Conservation (phyloP, 2,329 filamentous ascomycete species). For the Fusarium paranaense region DNA sequence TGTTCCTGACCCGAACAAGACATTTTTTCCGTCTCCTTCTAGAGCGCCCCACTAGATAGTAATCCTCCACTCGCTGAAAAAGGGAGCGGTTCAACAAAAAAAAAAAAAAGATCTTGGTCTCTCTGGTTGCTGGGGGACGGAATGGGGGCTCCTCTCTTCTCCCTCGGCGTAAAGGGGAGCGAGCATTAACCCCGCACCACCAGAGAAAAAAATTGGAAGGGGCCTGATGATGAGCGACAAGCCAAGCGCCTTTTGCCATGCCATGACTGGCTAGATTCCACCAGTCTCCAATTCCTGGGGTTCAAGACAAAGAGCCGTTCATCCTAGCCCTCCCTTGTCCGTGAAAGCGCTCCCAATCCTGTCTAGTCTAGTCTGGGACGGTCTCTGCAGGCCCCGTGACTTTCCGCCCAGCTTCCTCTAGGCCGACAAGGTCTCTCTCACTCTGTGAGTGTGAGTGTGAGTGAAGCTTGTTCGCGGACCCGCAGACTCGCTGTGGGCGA, state of each 20-base stretch:
- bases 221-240: neutral
- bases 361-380: slow-evolving; percentile 4
- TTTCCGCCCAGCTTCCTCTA: slow-evolving; percentile 34
- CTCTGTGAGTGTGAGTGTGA: neutral
- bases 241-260: slow-evolving; percentile 5
- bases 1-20: slow-evolving; percentile 1
- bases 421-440: slow-evolving; percentile 29
- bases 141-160: slow-evolving; percentile 4
- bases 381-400: slow-evolving; percentile 31
- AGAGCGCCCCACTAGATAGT: neutral
- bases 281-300: slow-evolving; percentile 33
- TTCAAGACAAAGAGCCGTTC: slow-evolving; percentile 20
- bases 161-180: slow-evolving; percentile 44
- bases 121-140: slow-evolving; percentile 24
- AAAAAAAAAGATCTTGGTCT: neutral
- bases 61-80: neutral
- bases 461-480: slow-evolving; percentile 40
- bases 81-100: neutral
- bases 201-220: neutral
- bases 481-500: slow-evolving; percentile 35
- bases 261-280: slow-evolving; percentile 14
- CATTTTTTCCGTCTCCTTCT: neutral
- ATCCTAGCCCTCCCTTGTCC: slow-evolving; percentile 25
- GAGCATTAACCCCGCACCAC: slow-evolving; percentile 42
- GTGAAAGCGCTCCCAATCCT: neutral